These are phyloP conservation scores for Solanum ahanhuiri DNA, from an alignment of 257 asterid species.

Conservation along the genomic window DNA sequence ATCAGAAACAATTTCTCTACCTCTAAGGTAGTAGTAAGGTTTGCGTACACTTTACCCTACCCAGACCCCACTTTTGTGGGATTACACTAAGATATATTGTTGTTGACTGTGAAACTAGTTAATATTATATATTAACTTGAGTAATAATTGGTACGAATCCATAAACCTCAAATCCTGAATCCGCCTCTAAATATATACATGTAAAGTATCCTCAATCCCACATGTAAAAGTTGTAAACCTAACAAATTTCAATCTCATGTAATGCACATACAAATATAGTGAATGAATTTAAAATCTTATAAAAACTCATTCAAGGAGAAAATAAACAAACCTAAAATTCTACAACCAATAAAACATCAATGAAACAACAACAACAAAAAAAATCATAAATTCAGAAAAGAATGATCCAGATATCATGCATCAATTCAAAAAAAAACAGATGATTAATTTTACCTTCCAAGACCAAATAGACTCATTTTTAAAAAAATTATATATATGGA, in stretches of 20 bases:
- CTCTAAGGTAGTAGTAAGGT: no score
- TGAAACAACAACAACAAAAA: not conserved
- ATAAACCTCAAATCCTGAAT: not conserved
- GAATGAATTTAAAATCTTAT: not conserved
- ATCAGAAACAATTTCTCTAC: not conserved
- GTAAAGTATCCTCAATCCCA: not conserved
- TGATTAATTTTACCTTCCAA: conserved; percentile 51
- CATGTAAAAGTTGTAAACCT: not conserved
- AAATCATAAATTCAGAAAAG: not conserved
- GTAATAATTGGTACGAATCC: not conserved
- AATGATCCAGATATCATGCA: not conserved
- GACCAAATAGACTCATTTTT: conserved; percentile 83
- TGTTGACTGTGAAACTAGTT: not conserved
- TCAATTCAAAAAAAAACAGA: not conserved
- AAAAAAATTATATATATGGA: not conserved
- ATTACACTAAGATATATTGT: not conserved
- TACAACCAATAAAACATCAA: not conserved
- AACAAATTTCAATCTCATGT: not conserved
- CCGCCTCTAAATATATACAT: not conserved
- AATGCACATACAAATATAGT: not conserved
- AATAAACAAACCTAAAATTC: not conserved
- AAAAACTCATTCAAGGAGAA: not conserved
- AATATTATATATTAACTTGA: not conserved
- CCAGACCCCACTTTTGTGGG: not conserved
- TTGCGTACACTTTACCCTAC: no score